Conservation (phyloP, 139 green algal species). For the Micromonas pusilla region DNA sequence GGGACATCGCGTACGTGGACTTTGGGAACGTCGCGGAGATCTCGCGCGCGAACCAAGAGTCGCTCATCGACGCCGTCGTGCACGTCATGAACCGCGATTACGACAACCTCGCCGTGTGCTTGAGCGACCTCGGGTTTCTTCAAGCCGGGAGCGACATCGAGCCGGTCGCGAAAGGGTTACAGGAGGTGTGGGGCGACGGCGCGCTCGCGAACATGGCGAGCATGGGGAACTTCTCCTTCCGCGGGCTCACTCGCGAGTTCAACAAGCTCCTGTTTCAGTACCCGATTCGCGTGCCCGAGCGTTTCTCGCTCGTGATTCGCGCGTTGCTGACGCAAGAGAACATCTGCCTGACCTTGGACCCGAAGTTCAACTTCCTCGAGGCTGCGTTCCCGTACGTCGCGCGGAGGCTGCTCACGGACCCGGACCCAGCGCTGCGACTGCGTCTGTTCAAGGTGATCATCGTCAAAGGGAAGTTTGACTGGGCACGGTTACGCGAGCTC, state of each 20-base stretch:
- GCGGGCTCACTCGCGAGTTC: conserved; percentile 63
- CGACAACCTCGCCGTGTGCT: conserved; percentile 17
- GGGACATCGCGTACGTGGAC: conserved; percentile 94
- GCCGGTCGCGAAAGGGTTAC: conserved; percentile 57
- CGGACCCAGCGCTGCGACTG: conserved; percentile 16
- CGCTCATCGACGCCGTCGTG: conserved; percentile 32
- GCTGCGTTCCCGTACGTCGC: conserved; percentile 71
- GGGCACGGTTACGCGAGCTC: conserved; percentile 9
- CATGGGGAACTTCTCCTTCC: conserved; percentile 84
- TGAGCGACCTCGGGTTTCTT: conserved; percentile 29
- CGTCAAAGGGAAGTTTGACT: conserved; percentile 22
- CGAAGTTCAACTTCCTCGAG: conserved; percentile 86
- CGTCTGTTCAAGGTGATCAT: conserved; percentile 21
- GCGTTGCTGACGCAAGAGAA: conserved; percentile 74
- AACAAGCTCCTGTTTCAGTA: conserved; percentile 40
- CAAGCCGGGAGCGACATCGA: conserved; percentile 7
- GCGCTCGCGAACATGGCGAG: conserved; percentile 52
- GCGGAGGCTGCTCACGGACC: conserved; percentile 80
- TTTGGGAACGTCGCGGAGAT: conserved; percentile 67
- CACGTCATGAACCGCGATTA: conserved; percentile 37
- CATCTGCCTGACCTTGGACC: conserved; percentile 90
- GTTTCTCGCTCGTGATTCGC: conserved; percentile 87
- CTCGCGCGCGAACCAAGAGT: conserved; percentile 27
- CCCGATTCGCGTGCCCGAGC: conserved; percentile 71
- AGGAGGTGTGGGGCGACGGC: conserved; percentile 86